Percentiles rank a stretch among this genome's conserved stretches.
These are phyloP conservation scores for Ophiostoma pallidulum DNA, from an alignment of 2,329 filamentous ascomycete species.

Conservation along the genomic window DNA sequence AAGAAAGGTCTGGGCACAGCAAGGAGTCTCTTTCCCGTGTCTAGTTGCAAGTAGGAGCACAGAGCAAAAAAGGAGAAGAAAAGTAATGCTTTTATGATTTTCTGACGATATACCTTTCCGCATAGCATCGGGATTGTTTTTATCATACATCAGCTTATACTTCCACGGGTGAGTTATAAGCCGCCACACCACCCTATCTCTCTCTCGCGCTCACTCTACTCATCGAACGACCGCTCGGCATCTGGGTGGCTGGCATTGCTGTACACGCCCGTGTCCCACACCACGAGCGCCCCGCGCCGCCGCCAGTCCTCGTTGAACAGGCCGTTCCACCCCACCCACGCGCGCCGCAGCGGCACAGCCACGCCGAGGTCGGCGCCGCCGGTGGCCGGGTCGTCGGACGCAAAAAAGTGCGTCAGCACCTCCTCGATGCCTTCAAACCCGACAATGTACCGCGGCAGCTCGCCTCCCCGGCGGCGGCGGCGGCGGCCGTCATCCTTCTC, in stretches of 20 bases:
- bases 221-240: constrained; percentile 1
- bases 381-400: constrained; percentile 16
- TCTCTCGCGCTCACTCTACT: too few species aligned
- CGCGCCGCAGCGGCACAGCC: constrained; percentile 30
- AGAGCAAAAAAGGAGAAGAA: neutral
- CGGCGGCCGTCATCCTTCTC: too few species aligned
- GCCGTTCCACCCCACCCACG: constrained; percentile 51
- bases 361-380: constrained; percentile 32
- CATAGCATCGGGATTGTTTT: neutral
- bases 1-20: too few species aligned
- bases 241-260: constrained; percentile 17
- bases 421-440: constrained; percentile 51
- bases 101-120: neutral
- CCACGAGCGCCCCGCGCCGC: constrained; percentile 45
- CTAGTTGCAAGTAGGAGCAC: too few species aligned
- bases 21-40: too few species aligned
- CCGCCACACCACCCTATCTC: too few species aligned
- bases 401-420: constrained; percentile 36
- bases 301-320: constrained; percentile 54
- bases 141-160: neutral
- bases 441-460: constrained; percentile 48
- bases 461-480: constrained; percentile 18
- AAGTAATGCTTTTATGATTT: too few species aligned
- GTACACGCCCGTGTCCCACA: constrained; percentile 45
- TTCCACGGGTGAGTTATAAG: too few species aligned